These are phyloP conservation scores for Sanghuangporus baumii DNA, from an alignment of 1,284 basidiomycete genomes.

Conservation along the genomic window DNA sequence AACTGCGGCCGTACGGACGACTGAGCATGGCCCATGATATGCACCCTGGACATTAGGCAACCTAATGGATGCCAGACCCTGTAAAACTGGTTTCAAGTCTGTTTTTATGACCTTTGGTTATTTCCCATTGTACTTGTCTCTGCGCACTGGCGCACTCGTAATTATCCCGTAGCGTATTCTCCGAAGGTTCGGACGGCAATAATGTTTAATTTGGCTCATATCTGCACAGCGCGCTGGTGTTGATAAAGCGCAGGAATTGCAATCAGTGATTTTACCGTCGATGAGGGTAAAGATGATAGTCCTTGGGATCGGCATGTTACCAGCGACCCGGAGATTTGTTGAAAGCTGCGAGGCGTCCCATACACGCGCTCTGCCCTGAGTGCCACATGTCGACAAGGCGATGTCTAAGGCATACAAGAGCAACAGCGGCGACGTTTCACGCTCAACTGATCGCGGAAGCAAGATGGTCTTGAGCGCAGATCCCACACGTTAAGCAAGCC, in stretches of 20 bases:
- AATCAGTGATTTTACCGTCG: constrained; percentile 1
- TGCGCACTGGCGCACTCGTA: neutral
- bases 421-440: neutral
- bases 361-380: constrained; percentile 7
- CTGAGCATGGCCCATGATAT: constrained; percentile 1
- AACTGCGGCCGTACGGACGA: constrained; percentile 67
- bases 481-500: constrained; percentile 5
- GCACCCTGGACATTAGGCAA: constrained; percentile 24
- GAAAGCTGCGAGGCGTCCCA: neutral
- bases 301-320: neutral
- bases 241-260: neutral
- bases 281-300: neutral
- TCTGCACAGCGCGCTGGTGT: neutral
- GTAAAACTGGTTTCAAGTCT: neutral
- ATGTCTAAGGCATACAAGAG: neutral
- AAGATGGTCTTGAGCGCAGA: neutral
- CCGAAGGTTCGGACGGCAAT: neutral
- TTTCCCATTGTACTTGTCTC: neutral
- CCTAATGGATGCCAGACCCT: neutral
- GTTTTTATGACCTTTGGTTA: neutral
- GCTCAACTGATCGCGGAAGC: constrained; percentile 1
- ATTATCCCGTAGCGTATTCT: neutral
- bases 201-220: neutral
- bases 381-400: constrained; percentile 10
- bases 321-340: constrained; percentile 1